Base-by-base conservation (phyloP, 345 rosid species). In the Mallotus nudiflorus region DNA sequence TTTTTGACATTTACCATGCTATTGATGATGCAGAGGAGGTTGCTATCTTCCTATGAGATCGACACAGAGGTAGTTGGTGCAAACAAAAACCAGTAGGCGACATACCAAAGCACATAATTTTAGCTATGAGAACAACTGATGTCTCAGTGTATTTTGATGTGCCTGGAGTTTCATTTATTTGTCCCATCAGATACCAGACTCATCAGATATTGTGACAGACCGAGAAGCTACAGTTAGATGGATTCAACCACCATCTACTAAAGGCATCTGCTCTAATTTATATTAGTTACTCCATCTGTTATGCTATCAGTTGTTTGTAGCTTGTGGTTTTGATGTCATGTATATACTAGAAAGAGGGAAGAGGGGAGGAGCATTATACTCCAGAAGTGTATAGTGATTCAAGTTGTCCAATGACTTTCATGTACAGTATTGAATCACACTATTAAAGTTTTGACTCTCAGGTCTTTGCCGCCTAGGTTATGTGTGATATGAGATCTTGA, bases 21-120 rank as follows among this genome's bases (percentile, higher is more conserved):
- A 59, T 48, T 67, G 40, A 33, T 59, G 59, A 73, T 82, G 81
- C 91, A 93, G 98, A 88, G 97, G 80, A 88, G 62, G 82, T 83
- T 89, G 78, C 96, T 93, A 5, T 85, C 97, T 27, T 83, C 93
- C 10, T 82, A 80, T 54, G 96, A 89, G 65, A 85, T 82, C 11
- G 82, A 87, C 46, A 48, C 74, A 9, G 86, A 85, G 60, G 48
- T 76, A 69, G 48, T 71, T 57, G 81, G 72, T 44, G 73, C 77
- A 6, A 76, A 68, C 75, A 70, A 73, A 67, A 61, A 67, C 22
- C 69, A 75, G 64, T 63, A 13, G 75, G 75, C 37, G 78, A 78
- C 44, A 63, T 53, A 52, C 72, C 80, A 20, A 78, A 78, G 68
- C 75, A 75, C 42, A 78, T 82, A 76, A 80, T 72, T 72, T 70